A percentile compares a stretch with the other conserved stretches of the same genome.
Evolutionary conservation across 176 grass and related monocot species (phyloP).

Genomic region (Chloris gayana): DNA sequence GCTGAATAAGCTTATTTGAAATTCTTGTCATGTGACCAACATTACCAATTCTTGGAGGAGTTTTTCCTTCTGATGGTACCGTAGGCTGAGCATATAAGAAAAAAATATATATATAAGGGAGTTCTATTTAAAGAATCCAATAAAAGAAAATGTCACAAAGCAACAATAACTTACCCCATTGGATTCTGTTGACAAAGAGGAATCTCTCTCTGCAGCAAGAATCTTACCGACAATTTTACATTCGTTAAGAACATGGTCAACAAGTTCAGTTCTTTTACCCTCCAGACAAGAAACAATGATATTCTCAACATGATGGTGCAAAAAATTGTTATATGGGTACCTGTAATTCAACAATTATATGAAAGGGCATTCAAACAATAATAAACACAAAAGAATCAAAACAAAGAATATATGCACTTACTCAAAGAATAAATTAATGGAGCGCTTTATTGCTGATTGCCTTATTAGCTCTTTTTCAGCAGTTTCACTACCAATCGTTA

Average conservation of each 20-base stretch:
- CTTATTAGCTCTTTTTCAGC: slow-evolving; percentile 88
- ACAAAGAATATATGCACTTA: slow-evolving; percentile 49
- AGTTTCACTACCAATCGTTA: slow-evolving; percentile 90
- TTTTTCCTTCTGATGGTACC: slow-evolving; percentile 64
- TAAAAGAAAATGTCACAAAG: slow-evolving; percentile 3
- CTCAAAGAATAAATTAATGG: slow-evolving; percentile 91
- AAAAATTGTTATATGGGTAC: slow-evolving; percentile 97
- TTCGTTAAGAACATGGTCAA: slow-evolving; percentile 89
- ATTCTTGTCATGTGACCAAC: slow-evolving; percentile 92
- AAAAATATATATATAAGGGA: not conserved
- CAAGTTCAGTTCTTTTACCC: slow-evolving; percentile 70
- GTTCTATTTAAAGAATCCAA: slow-evolving; percentile 1
- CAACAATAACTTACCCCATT: slow-evolving; percentile 63
- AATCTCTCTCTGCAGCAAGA: slow-evolving; percentile 72
- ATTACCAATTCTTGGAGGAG: slow-evolving; percentile 88
- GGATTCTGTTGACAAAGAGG: slow-evolving; percentile 69
- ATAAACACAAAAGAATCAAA: slow-evolving; percentile 11
- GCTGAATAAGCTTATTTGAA: slow-evolving; percentile 91
- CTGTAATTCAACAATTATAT: slow-evolving; percentile 52
- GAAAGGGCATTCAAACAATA: not conserved
- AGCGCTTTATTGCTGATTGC: slow-evolving; percentile 76
- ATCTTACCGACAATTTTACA: slow-evolving; percentile 91
- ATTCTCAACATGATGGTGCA: slow-evolving; percentile 97
- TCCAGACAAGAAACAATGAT: slow-evolving; percentile 92
- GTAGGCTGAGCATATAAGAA: slow-evolving; percentile 65